Base-by-base conservation (phyloP, 177 flowering plant genomes). In the Vitis hybrid region DNA sequence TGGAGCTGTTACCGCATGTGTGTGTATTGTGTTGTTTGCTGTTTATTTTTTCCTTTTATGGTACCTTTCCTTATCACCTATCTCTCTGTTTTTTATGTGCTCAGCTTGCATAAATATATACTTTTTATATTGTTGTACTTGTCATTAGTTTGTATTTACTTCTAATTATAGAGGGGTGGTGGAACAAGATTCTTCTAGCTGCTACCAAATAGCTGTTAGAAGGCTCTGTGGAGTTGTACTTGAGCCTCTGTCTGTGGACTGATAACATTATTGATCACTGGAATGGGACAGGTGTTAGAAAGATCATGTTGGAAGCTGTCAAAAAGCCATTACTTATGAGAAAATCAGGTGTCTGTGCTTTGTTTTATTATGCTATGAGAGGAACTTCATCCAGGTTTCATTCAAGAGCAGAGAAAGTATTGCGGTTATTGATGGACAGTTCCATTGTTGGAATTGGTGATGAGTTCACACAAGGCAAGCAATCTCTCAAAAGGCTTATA, bases 311-410 rank as follows among this genome's bases (percentile, higher is more conserved):
- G 61, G 99, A 96, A 84, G 94, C 80, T 74, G 85, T 77, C 14
- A 84, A 81, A 81, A 80, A 85, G 68, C 93, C 94, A 23, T 77
- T 72, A 55, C 52, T 67, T 56, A 64, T 18, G 51, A 80, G 89
- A 74, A 87, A 79, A 78, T 77, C 75, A 78, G 98, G 90, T 55
- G 94, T 71, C n/a, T 79, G 85, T 87, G 82, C 87, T 51, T 76
- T 93, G 63, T 74, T 96, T 26, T 86, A 66, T 69, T 71, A 91
- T 81, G 72, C 72, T 55, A 79, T 93, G 92, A 82, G 81, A 78
- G 97, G 97, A 72, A 75, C 88, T 58, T 74, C 96, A 56, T 83
- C 84, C 66, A 87, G 80, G 68, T 79, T 93, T 30, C 97, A 93
- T 80, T 96, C 98, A 71, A 87, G 70, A 74, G 91, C 97, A 4